phyloP scores from a whole-genome alignment of 2,329 filamentous ascomycete genomes.

The Fusarium graminum region DNA sequence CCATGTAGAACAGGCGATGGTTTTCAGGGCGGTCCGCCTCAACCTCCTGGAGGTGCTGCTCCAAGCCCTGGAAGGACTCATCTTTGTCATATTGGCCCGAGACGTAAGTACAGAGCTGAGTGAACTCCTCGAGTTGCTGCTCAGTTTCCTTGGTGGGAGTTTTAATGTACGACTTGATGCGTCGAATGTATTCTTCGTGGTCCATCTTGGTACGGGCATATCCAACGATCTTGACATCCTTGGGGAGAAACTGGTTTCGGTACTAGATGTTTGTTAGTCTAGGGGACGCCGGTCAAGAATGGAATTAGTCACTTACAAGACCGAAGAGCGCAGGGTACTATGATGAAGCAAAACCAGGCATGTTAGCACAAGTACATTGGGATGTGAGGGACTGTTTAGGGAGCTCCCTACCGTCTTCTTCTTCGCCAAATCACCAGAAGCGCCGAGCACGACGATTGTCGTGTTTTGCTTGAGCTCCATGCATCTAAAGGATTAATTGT shows the following conservation, averaged over 20 bases:
- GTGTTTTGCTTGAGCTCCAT: constrained; percentile 99
- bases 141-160: constrained; percentile 97
- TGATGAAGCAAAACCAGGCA: constrained; percentile 34
- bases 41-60: constrained; percentile 86
- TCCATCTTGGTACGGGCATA: constrained; percentile 99
- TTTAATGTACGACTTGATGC: constrained; percentile 99
- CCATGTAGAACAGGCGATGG: constrained; percentile 99
- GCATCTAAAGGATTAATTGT: constrained; percentile 55
- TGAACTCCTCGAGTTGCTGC: constrained; percentile 93
- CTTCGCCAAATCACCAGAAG: constrained; percentile 97
- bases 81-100: constrained; percentile 99
- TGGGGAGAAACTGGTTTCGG: constrained; percentile 98
- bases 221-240: constrained; percentile 96
- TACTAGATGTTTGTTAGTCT: constrained; percentile 68
- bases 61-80: constrained; percentile 88
- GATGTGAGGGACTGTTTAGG: constrained; percentile 29
- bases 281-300: background rate
- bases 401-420: constrained; percentile 89
- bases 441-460: constrained; percentile 93
- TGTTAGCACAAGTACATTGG: constrained; percentile 41
- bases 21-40: constrained; percentile 86
- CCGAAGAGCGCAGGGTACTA: constrained; percentile 98
- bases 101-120: constrained; percentile 88
- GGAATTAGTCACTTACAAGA: constrained; percentile 75
- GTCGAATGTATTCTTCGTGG: constrained; percentile 91